Conservation (phyloP, 345 rosid genomes). For the Punica granatum region DNA sequence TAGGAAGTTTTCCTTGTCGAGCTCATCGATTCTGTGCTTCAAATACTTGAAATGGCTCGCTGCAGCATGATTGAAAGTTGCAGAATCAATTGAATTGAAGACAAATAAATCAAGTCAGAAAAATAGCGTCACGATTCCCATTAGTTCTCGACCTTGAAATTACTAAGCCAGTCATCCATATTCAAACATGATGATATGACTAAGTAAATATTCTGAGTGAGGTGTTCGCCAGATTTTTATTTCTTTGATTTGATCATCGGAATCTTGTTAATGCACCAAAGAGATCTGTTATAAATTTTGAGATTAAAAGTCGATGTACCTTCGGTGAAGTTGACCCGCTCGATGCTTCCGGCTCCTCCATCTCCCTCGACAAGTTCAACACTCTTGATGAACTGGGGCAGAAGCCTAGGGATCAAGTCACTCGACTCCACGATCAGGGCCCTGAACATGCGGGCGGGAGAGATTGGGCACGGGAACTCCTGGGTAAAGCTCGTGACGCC, state of each 20-base stretch:
- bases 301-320: constrained; percentile 5
- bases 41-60: constrained; percentile 13
- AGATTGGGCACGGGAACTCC: constrained; percentile 15
- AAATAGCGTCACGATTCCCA: too few relatives aligned
- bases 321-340: constrained; percentile 23
- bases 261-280: too few relatives aligned
- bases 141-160: too few relatives aligned
- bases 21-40: constrained; percentile 15
- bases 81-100: not conserved
- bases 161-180: too few relatives aligned
- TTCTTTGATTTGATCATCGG: too few relatives aligned
- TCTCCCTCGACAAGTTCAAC: constrained; percentile 19
- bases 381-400: constrained; percentile 20
- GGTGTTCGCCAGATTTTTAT: too few relatives aligned
- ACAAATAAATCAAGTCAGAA: too few relatives aligned
- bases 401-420: constrained; percentile 16
- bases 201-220: too few relatives aligned
- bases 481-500: constrained; percentile 17
- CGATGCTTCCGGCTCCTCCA: constrained; percentile 31
- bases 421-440: constrained; percentile 19
- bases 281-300: too few relatives aligned
- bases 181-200: too few relatives aligned
- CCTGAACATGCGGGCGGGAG: constrained; percentile 28
- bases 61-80: not conserved
- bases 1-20: constrained; percentile 14